These are phyloP conservation scores for Perkinsus olseni DNA, from an alignment of 169 alveolate species.

Conservation along the genomic window DNA sequence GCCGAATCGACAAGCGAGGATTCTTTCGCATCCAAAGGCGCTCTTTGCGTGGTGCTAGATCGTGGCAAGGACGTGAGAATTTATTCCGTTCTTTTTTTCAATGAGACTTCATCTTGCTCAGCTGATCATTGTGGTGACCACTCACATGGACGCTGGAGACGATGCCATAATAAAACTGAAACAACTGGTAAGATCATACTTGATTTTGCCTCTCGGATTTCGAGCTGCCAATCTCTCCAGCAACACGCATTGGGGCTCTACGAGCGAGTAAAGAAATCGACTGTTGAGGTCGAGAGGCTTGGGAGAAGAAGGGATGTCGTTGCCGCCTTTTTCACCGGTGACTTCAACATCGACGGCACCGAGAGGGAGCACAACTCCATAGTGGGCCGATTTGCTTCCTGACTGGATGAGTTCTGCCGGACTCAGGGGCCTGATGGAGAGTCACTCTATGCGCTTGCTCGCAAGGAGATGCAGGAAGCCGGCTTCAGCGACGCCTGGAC, in stretches of 20 bases:
- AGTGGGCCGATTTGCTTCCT: background rate
- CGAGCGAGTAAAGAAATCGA: background rate
- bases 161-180: background rate
- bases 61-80: background rate
- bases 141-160: background rate
- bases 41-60: background rate
- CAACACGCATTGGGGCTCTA: background rate
- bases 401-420: background rate
- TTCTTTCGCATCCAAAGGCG: background rate
- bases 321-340: background rate
- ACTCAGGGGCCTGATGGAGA: background rate
- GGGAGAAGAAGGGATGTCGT: background rate
- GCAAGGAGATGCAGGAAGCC: background rate
- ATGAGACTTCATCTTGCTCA: background rate
- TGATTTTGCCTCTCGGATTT: background rate
- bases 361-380: background rate
- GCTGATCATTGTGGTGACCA: background rate
- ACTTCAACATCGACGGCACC: background rate
- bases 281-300: background rate
- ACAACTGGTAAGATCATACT: background rate
- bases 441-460: background rate
- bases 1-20: background rate
- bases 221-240: background rate
- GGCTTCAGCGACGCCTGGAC: background rate
- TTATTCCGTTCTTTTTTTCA: background rate